Base-by-base conservation (phyloP, 371 early-diverging fungal genomes). In the Funneliformis caledonium region DNA sequence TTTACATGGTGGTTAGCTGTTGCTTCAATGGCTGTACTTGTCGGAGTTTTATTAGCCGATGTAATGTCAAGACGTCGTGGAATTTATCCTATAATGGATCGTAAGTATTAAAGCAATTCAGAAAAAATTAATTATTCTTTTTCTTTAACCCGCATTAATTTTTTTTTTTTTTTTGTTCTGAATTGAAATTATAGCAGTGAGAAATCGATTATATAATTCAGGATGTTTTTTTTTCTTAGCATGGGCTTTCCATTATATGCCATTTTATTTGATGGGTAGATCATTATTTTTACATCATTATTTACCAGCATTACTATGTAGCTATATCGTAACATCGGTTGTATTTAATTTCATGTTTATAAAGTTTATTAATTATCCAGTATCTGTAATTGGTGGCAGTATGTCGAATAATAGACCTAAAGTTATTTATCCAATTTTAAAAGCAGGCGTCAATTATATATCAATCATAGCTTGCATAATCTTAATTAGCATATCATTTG, bases 231-330 rank as follows among this genome's bases (percentile, higher is more conserved):
- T 97, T 79, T 87, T 94, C 47, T 76, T 94, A 5, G 95, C 93
- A 26, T 99, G 96, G 95, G 78, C 89, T 10, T 83, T 96, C 47
- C 99, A 99, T 85, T 99, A 95, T 83, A 59, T 97, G 19, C 99
- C 99, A 4, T 99, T 99, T 89, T 98, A 97, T 88, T 81, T 95
- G 70, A 96, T 98, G 96, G 98, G 97, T 16, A 93, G 99, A 68
- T 92, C 95, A 45, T 88, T 99, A 19, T 99, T 98, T 87, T 86
- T 99, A 74, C 99, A 99, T 87, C 99, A 99, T 86, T 99, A 99
- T 84, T 87, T 98, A 47, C 99, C 99, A 1, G 94, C 96, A 10
- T 89, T 94, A 1, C 89, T 94, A 50, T 89, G 94, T 83, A 90
- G 91, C 64, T 96, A 97, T 84, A 89, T 97, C 82, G 82, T 94